These are phyloP conservation scores for Fusarium sororula DNA, from an alignment of 2,329 filamentous ascomycete species.

Conservation along the genomic window DNA sequence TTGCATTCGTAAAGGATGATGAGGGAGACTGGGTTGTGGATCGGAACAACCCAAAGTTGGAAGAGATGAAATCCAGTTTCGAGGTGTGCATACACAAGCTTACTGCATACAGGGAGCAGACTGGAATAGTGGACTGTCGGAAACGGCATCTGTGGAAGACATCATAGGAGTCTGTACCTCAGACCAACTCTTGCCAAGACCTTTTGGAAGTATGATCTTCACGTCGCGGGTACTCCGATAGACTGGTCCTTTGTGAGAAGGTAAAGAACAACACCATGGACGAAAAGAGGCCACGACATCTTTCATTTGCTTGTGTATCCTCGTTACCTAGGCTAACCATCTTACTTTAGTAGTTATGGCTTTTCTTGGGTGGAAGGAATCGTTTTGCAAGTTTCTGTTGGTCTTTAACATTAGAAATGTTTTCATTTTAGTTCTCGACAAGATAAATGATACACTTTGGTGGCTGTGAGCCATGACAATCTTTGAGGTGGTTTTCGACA, in stretches of 20 bases:
- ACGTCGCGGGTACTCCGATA: rapidly evolving
- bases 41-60: background rate
- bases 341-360: background rate
- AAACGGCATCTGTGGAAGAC: background rate
- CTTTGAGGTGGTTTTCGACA: background rate
- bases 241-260: rapidly evolving
- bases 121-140: background rate
- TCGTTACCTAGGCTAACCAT: background rate
- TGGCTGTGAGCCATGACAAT: no score
- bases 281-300: rapidly evolving
- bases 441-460: rapidly evolving
- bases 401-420: rapidly evolving
- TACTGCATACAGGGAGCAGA: background rate
- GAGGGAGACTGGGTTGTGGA: background rate
- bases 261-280: no score
- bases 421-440: rapidly evolving
- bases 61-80: background rate
- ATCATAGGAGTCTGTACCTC: rapidly evolving
- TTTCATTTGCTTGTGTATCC: background rate
- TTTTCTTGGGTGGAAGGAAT: background rate
- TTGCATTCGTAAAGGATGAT: background rate
- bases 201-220: background rate
- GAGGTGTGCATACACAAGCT: background rate
- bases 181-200: rapidly evolving
- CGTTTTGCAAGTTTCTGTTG: rapidly evolving